Percentiles rank a stretch among this genome's conserved stretches.
phyloP scores from a whole-genome alignment of 164 flowering plant genomes.

The Cinnamomum chago region DNA sequence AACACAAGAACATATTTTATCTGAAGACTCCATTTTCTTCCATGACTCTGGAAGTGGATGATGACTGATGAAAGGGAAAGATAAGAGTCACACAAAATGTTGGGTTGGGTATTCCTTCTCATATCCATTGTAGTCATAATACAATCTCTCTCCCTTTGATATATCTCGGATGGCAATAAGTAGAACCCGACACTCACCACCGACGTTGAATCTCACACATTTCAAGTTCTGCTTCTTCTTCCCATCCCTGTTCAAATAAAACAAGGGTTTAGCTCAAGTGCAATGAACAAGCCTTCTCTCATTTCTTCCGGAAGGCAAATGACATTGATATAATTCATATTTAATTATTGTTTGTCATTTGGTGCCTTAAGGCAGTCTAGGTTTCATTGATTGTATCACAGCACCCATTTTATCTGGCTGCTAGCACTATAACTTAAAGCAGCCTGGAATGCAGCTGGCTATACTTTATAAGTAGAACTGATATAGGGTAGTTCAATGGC shows the following conservation, averaged over 20 bases:
- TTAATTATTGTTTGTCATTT: background rate
- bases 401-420: background rate
- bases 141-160: conserved; percentile 76
- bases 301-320: background rate
- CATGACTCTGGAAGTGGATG: background rate
- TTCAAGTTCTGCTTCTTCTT: conserved; percentile 89
- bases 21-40: background rate
- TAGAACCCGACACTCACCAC: conserved; percentile 75
- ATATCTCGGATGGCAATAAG: conserved; percentile 83
- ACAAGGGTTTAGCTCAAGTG: background rate
- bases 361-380: background rate
- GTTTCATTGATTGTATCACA: background rate
- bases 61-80: conserved; percentile 1
- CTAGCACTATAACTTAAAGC: background rate
- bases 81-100: conserved; percentile 52
- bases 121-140: conserved; percentile 85
- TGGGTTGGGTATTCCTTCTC: conserved; percentile 92
- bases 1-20: background rate
- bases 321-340: background rate
- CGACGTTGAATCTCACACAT: conserved; percentile 70
- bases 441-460: background rate
- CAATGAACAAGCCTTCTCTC: background rate
- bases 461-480: background rate
- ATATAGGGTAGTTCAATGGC: background rate
- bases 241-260: conserved; percentile 56